phyloP scores from a whole-genome alignment of 169 alveolate genomes.

The Sarcocystis neurona region DNA sequence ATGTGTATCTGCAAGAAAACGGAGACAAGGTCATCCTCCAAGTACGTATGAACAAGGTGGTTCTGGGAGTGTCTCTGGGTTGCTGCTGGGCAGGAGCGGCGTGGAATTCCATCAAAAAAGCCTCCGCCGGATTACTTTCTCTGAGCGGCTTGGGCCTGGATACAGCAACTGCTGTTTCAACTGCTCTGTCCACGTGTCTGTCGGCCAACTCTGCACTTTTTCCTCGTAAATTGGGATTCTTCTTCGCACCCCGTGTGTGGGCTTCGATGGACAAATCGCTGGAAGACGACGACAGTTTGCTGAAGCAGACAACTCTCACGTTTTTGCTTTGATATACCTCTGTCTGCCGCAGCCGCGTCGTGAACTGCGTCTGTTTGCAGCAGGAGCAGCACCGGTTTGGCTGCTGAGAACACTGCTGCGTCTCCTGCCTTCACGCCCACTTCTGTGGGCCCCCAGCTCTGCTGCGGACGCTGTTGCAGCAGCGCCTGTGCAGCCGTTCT shows the following conservation, averaged over 20 bases:
- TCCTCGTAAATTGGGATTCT: background rate
- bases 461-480: background rate
- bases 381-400: too few relatives aligned
- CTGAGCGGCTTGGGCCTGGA: constrained; percentile 18
- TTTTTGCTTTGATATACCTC: background rate
- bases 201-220: background rate
- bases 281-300: background rate
- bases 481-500: background rate
- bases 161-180: background rate
- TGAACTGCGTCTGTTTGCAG: too few relatives aligned
- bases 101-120: constrained; percentile 84
- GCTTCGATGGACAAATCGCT: background rate
- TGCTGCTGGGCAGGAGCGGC: constrained; percentile 67
- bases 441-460: background rate
- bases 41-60: background rate
- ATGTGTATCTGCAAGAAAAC: background rate
- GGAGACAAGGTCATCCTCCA: background rate
- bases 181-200: background rate
- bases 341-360: background rate
- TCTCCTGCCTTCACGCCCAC: background rate
- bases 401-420: background rate
- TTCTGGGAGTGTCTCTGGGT: background rate
- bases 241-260: background rate
- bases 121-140: constrained; percentile 87
- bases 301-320: background rate